Evolutionary conservation across 805 yeast species (phyloP).

Genomic region (Kuraishia hungarica): DNA sequence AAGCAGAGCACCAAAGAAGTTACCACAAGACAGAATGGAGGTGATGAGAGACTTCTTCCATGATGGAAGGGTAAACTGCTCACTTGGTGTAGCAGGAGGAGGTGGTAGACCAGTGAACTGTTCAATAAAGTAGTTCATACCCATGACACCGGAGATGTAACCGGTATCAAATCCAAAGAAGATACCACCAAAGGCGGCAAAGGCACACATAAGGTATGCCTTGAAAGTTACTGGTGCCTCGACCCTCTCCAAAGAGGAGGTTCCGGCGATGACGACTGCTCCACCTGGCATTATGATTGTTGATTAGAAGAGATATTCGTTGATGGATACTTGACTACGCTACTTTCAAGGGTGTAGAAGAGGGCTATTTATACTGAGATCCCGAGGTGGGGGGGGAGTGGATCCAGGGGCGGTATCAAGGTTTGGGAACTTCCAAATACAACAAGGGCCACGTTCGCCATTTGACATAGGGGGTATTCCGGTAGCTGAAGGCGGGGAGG

Average conservation of each 20-base stretch:
- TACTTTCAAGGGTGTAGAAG: background rate
- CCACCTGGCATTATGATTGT: slow-evolving; percentile 2
- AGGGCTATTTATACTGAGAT: background rate
- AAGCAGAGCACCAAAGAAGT: slow-evolving; percentile 56
- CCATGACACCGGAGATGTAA: slow-evolving; percentile 56
- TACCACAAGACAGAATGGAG: slow-evolving; percentile 69
- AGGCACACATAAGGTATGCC: slow-evolving; percentile 35
- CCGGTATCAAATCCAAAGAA: slow-evolving; percentile 67
- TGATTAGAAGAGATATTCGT: background rate
- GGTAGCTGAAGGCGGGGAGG: background rate
- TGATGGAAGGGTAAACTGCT: slow-evolving; percentile 12
- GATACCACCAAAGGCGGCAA: slow-evolving; percentile 63
- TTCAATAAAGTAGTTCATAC: slow-evolving; percentile 40
- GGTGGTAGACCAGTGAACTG: slow-evolving; percentile 11
- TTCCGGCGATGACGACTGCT: slow-evolving; percentile 5
- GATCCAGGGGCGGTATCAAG: background rate
- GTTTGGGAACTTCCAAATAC: background rate
- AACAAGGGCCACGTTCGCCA: no score
- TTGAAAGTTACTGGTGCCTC: slow-evolving; percentile 29
- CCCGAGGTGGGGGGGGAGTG: background rate
- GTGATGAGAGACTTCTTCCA: slow-evolving; percentile 41
- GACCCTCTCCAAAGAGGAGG: slow-evolving; percentile 15
- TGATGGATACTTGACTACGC: background rate
- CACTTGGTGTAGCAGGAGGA: slow-evolving; percentile 7
- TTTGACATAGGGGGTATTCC: background rate